These are phyloP conservation scores for Paramecium pentaurelia DNA, from an alignment of 73 alveolate species.

Conservation along the genomic window DNA sequence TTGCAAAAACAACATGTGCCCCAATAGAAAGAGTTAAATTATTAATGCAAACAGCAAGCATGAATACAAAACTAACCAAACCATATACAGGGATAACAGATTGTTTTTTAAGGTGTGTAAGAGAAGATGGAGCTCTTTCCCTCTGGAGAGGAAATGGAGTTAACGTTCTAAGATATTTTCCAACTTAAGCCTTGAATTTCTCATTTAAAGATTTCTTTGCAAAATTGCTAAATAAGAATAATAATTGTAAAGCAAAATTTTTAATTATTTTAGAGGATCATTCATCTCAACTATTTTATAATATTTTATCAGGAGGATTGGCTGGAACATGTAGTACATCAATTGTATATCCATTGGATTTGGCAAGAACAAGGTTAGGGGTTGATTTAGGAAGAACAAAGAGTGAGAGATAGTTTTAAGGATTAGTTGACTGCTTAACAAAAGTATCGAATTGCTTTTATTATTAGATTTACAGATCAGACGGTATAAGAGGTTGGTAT, in stretches of 20 bases:
- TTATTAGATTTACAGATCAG: constrained; percentile 64
- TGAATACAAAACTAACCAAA: constrained; percentile 56
- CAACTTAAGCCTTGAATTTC: constrained; percentile 77
- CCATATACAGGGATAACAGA: constrained; percentile 71
- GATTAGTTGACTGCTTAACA: constrained; percentile 63
- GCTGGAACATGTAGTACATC: constrained; percentile 74
- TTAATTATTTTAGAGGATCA: not conserved
- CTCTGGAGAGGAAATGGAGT: constrained; percentile 77
- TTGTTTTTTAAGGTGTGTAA: constrained; percentile 62
- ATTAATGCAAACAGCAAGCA: constrained; percentile 67
- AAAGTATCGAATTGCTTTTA: constrained; percentile 1
- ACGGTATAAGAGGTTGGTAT: constrained; percentile 88
- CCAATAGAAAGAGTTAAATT: constrained; percentile 80
- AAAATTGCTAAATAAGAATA: not conserved
- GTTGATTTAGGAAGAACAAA: constrained; percentile 69
- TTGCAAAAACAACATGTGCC: constrained; percentile 72
- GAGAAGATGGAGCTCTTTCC: constrained; percentile 70
- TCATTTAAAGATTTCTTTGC: constrained; percentile 69
- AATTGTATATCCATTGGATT: constrained; percentile 76
- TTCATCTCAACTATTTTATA: constrained; percentile 31
- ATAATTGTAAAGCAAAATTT: not conserved
- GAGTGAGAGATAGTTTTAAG: constrained; percentile 64
- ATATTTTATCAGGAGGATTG: constrained; percentile 71
- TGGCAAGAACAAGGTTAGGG: constrained; percentile 73
- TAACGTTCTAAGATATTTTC: constrained; percentile 73